Evolutionary conservation across 306 rosid species (phyloP), one percentile per base, ranked within the genome.

Genomic region (Fagus sylvatica): DNA sequence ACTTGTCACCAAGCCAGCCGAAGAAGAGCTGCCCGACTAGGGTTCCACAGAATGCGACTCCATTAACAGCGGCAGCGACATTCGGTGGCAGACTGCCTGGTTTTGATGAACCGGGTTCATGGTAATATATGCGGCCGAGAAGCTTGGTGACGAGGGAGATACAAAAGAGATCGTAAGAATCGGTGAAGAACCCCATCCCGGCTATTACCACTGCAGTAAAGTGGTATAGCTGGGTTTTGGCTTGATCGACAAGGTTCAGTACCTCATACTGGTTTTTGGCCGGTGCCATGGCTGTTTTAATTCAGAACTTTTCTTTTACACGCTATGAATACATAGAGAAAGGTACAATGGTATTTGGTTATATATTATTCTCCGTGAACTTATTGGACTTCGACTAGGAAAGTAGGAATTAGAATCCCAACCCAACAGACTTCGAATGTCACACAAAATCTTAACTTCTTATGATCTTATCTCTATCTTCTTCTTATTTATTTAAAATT

Each of bases 131-230:
- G 28, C 88, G 83, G 2, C 91, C 88, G 11, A 87, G 87, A 41
- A 87, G 83, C 53, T 87, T 87, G n/a, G 91, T 84, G 71, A 87
- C 90, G 22, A 79, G 85, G 4, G 90, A 83, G 37, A 87, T 82
- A 71, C 78, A 78, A 78, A 85, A 85, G 2, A 85, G 86, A 55
- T 85, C 89, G 74, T 85, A 85, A 8, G 89, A 73, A 43, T 85
- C 86, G 41, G 86, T 85, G 80, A 85, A 85, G 75, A 85, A 85
- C 15, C 89, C 89, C 86, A 82, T 82, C 11, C 84, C 84, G 39
- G 89, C 83, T 34, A 85, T 72, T 2, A 85, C 57, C 36, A 85
- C 81, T 1, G 86, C 84, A 0, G 76, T 79, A 69, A 85, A 82
- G 72, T 85, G 89, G 78, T 82, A 85, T 42, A 75, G 41, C 33